These are phyloP conservation scores for Triticum timopheevii DNA, from an alignment of 176 grass and related monocot genomes.

Conservation along the genomic window DNA sequence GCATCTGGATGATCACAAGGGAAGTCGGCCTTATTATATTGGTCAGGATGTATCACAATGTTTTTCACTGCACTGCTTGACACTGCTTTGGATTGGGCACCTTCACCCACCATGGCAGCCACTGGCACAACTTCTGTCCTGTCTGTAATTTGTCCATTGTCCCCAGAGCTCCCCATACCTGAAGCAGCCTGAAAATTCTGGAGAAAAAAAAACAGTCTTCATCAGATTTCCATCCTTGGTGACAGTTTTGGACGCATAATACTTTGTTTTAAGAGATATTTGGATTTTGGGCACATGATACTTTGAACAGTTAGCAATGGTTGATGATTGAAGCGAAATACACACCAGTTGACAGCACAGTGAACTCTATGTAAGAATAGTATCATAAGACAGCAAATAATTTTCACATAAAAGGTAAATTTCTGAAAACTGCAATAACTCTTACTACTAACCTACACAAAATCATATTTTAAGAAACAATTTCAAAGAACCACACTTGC, in stretches of 20 bases:
- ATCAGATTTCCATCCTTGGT: slow-evolving; percentile 35
- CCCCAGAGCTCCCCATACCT: slow-evolving; percentile 11
- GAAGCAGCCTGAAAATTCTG: slow-evolving; percentile 28
- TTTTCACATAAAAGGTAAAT: background rate
- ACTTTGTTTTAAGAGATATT: background rate
- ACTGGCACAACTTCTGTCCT: slow-evolving; percentile 22
- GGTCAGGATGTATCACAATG: slow-evolving; percentile 45
- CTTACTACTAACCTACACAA: background rate
- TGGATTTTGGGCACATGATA: background rate
- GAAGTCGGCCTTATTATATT: slow-evolving; percentile 59
- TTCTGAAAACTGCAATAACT: background rate
- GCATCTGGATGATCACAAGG: slow-evolving; percentile 63
- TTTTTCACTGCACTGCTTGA: slow-evolving; percentile 23
- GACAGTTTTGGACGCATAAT: slow-evolving; percentile 9
- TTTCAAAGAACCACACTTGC: slow-evolving; percentile 5
- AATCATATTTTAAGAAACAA: background rate
- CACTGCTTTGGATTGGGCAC: slow-evolving; percentile 35
- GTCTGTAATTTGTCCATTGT: slow-evolving; percentile 44
- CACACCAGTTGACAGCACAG: background rate
- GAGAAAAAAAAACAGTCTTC: background rate
- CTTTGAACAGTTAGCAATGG: background rate
- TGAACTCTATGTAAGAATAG: background rate
- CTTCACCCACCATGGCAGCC: background rate
- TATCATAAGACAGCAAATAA: slow-evolving; percentile 5
- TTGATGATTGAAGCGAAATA: background rate